Percentiles rank a stretch among this genome's conserved stretches.
phyloP scores from a whole-genome alignment of 805 yeast genomes.

The Jamesozyma lodderae region DNA sequence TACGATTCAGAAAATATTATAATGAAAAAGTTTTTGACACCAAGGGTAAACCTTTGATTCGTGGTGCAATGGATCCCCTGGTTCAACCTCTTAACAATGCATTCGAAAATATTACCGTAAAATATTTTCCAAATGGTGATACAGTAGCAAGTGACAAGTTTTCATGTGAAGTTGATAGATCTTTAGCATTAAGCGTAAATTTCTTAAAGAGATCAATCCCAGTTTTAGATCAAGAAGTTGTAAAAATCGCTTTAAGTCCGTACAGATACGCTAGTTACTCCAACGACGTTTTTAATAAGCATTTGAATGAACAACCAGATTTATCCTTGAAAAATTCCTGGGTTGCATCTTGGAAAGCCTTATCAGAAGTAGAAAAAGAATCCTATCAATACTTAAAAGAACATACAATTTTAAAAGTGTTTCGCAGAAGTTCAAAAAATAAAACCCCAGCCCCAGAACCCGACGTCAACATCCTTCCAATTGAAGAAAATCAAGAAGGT shows the following conservation, averaged over 20 bases:
- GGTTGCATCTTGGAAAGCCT: conserved; percentile 28
- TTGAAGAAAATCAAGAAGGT: not conserved
- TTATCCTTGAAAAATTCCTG: conserved; percentile 24
- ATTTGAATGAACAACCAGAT: conserved; percentile 34
- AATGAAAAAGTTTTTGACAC: conserved; percentile 42
- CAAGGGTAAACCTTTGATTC: conserved; percentile 36
- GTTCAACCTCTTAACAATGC: conserved; percentile 52
- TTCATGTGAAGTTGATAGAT: conserved; percentile 51
- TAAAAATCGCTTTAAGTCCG: conserved; percentile 25
- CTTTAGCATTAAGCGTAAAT: conserved; percentile 35
- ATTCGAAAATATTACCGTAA: conserved; percentile 38
- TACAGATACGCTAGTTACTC: conserved; percentile 30
- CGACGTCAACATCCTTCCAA: conserved; percentile 4
- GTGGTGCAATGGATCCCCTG: conserved; percentile 55
- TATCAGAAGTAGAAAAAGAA: conserved; percentile 28
- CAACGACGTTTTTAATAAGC: conserved; percentile 32
- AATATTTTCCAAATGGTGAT: conserved; percentile 39
- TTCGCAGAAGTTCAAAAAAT: not conserved
- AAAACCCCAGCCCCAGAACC: not conserved
- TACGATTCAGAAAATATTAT: conserved; percentile 41
- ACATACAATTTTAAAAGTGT: not conserved
- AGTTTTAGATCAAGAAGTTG: not conserved
- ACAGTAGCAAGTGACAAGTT: conserved; percentile 35
- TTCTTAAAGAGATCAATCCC: conserved; percentile 30
- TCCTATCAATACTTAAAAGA: conserved; percentile 12